These are phyloP conservation scores for Gloeophyllum trabeum DNA, from an alignment of 768 basidiomycete genomes.

Conservation along the genomic window DNA sequence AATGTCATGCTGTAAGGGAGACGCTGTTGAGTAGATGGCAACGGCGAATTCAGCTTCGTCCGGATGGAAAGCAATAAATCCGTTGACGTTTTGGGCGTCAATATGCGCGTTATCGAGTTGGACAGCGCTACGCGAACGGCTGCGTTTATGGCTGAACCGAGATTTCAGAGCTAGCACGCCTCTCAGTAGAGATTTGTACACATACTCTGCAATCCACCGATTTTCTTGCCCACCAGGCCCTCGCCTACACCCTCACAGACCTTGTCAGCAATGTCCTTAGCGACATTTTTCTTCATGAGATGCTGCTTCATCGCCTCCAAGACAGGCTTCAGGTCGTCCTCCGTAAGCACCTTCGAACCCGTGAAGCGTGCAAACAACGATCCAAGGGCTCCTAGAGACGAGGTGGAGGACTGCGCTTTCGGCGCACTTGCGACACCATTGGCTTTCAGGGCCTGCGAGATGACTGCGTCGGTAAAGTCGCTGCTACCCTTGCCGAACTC, in stretches of 20 bases:
- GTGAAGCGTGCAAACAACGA: conserved; percentile 80
- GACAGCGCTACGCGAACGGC: conserved; percentile 80
- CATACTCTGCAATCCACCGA: conserved; percentile 83
- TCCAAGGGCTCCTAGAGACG: conserved; percentile 55
- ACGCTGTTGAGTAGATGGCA: conserved; percentile 66
- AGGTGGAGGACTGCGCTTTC: conserved; percentile 22
- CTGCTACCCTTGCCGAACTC: conserved; percentile 44
- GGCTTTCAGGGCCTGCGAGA: conserved; percentile 46
- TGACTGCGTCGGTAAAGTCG: conserved; percentile 33
- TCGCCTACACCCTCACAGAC: conserved; percentile 93
- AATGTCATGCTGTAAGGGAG: conserved; percentile 91
- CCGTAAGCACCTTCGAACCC: conserved; percentile 72
- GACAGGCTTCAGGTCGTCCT: conserved; percentile 79
- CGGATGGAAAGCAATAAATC: conserved; percentile 90
- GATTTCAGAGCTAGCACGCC: conserved; percentile 5
- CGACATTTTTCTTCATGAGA: conserved; percentile 98
- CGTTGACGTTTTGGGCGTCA: conserved; percentile 96
- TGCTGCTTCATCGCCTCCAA: conserved; percentile 94
- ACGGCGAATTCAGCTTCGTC: conserved; percentile 67
- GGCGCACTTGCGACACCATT: conserved; percentile 17
- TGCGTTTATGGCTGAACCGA: conserved; percentile 58
- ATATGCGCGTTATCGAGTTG: conserved; percentile 79
- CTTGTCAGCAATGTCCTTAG: conserved; percentile 89
- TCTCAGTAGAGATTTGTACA: conserved; percentile 6
- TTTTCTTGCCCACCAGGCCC: conserved; percentile 80